A percentile compares a stretch with the other conserved stretches of the same genome.
phyloP scores from a whole-genome alignment of 768 basidiomycete species.

The Boletus rubropictus region DNA sequence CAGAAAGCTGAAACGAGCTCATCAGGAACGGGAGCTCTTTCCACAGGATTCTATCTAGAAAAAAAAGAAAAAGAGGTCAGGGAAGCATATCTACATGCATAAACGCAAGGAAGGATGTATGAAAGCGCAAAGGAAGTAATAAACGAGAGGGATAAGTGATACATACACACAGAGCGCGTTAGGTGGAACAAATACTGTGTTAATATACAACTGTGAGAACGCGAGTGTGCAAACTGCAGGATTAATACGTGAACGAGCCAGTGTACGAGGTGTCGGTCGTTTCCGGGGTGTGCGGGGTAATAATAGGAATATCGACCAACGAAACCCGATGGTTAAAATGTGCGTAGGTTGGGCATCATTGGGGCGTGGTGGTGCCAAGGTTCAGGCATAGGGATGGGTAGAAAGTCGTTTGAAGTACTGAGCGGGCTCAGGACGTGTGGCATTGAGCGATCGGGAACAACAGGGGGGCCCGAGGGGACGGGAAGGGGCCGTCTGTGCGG shows the following conservation, averaged over 20 bases:
- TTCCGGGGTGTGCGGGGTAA: not conserved
- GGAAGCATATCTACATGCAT: not conserved
- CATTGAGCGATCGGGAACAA: not conserved
- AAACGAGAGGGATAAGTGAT: slow-evolving; percentile 5
- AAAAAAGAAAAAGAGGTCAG: not conserved
- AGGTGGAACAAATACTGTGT: not conserved
- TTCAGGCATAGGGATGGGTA: slow-evolving; percentile 21
- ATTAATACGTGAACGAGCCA: not conserved
- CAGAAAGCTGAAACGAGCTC: slow-evolving; percentile 1
- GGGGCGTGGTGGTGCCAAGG: slow-evolving; percentile 15
- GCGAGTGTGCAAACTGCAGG: slow-evolving; percentile 3
- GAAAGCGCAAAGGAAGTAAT: not conserved
- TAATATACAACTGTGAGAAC: slow-evolving; percentile 12
- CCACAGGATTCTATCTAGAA: slow-evolving; percentile 2
- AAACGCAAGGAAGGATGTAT: not conserved
- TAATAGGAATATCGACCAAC: slow-evolving; percentile 12
- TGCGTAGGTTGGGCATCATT: not conserved
- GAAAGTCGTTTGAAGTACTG: slow-evolving; percentile 3
- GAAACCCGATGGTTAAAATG: slow-evolving; percentile 10
- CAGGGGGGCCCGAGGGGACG: slow-evolving; percentile 2
- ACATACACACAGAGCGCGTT: slow-evolving; percentile 11
- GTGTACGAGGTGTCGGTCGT: not conserved
- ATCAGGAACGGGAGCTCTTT: not conserved
- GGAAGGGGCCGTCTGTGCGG: not conserved
- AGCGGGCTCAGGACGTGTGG: slow-evolving; percentile 8